Evolutionary conservation across 148 eudicot genomes (phyloP), one percentile per base, ranked within the genome.

Genomic region (Amaranthus hypochondriacus): DNA sequence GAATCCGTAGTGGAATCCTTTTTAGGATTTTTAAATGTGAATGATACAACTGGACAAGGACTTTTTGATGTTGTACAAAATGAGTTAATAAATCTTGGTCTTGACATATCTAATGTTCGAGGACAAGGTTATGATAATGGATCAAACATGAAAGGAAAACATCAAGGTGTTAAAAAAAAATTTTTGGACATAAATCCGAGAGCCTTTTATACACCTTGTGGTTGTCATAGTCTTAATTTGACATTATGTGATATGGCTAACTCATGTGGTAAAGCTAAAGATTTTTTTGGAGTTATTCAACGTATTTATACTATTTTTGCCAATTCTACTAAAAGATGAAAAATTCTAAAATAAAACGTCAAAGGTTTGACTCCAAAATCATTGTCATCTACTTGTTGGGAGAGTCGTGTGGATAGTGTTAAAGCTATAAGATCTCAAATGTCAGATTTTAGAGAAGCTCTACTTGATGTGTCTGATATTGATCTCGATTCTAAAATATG

Each of bases 291-390:
- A 15, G 48, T 71, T 3, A 66, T 77, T 14, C 81, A 77, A 68
- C 77, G 76, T 4, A 74, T 83, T 7, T 80, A 83, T 51, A 64
- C 81, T 10, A 55, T 83, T 47, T 78, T 83, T 80, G 48, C 74
- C 10, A 43, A 9, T 72, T 84, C 79, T 13, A 77, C 74, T 14
- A 80, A 84, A 44, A 75, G 82, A 56, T 81, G 84, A 73, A 2
- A 77, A 18, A 47, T 76, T 56, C 62, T 83, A 10, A 61, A 56
- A 68, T 60, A 76, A 28, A 47, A 68, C 52, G 44, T 58, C 12
- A 60, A 74, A 66, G 69, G 54, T 2, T 53, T 70, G 4, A 81
- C 75, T 66, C 28, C 66, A 6, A 80, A 80, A 48, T 54, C 69
- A 58, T 74, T 70, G 63, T 77, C 75, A 53, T 3, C 46, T 7